These are phyloP conservation scores for Coemansia furcata DNA, from an alignment of 192 early-diverging fungal species.

Conservation along the genomic window DNA sequence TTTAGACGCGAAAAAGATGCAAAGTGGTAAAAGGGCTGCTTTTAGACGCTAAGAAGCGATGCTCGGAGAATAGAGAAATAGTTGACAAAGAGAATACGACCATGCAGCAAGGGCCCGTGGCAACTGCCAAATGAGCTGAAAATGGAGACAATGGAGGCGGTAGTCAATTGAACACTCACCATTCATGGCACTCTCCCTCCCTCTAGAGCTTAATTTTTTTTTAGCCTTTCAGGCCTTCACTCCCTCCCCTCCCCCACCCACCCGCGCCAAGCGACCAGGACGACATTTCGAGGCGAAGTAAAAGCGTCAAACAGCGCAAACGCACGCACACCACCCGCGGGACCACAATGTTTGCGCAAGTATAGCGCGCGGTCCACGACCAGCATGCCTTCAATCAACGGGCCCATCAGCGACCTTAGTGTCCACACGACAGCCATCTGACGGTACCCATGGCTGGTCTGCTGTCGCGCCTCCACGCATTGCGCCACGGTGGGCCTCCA, in stretches of 20 bases:
- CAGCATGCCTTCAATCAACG: constrained; percentile 74
- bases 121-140: background rate
- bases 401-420: constrained; percentile 69
- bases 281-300: constrained; percentile 44
- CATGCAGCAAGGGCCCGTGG: background rate
- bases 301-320: constrained; percentile 49
- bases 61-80: background rate
- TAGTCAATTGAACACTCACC: background rate
- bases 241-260: constrained; percentile 3
- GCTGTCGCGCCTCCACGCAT: constrained; percentile 25
- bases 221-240: background rate
- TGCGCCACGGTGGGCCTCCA: constrained; percentile 38
- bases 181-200: background rate
- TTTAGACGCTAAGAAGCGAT: background rate
- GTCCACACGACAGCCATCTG: constrained; percentile 83
- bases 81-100: background rate
- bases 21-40: background rate
- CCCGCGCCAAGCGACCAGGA: constrained; percentile 40
- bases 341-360: constrained; percentile 54
- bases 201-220: background rate
- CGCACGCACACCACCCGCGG: constrained; percentile 18
- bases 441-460: constrained; percentile 35
- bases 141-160: background rate
- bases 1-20: background rate
- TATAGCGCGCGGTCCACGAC: constrained; percentile 73